phyloP scores from a whole-genome alignment of 345 rosid genomes.

The Draba incana region DNA sequence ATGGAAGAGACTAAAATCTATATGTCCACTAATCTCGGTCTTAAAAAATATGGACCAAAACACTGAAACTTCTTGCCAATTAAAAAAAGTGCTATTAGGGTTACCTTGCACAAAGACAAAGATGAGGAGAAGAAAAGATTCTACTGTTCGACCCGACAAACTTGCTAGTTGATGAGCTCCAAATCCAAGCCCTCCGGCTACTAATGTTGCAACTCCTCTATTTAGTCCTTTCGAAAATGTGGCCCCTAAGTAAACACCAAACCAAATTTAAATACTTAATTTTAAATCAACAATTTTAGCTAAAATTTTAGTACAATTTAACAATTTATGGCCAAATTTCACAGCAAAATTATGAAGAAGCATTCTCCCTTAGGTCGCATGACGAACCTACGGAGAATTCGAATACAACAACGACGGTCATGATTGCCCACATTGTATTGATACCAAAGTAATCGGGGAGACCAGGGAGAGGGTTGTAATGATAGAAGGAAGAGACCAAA shows the following conservation, averaged over 20 bases:
- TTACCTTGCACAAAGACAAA: constrained; percentile 72
- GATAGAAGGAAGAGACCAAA: constrained; percentile 64
- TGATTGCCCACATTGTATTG: constrained; percentile 78
- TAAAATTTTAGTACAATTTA: neutral
- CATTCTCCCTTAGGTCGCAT: neutral
- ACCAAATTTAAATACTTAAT: neutral
- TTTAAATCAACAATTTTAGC: too few relatives aligned
- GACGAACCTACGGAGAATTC: constrained; percentile 67
- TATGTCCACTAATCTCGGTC: neutral
- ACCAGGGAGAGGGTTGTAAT: constrained; percentile 57
- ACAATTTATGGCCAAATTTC: constrained; percentile 1
- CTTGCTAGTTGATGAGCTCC: constrained; percentile 69
- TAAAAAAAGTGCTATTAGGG: neutral
- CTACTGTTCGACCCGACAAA: constrained; percentile 53
- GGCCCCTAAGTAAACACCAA: constrained; percentile 42
- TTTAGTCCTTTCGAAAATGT: constrained; percentile 76
- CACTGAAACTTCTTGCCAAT: neutral
- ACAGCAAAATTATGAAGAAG: neutral
- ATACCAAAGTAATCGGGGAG: constrained; percentile 54
- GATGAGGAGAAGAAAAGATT: constrained; percentile 65
- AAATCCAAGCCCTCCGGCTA: constrained; percentile 68
- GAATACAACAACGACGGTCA: constrained; percentile 79
- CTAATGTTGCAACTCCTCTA: constrained; percentile 69
- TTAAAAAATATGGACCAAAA: neutral
- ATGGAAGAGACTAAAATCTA: neutral